Conservation (phyloP, 352 stramenopile species). For the Phytophthora litchii region DNA sequence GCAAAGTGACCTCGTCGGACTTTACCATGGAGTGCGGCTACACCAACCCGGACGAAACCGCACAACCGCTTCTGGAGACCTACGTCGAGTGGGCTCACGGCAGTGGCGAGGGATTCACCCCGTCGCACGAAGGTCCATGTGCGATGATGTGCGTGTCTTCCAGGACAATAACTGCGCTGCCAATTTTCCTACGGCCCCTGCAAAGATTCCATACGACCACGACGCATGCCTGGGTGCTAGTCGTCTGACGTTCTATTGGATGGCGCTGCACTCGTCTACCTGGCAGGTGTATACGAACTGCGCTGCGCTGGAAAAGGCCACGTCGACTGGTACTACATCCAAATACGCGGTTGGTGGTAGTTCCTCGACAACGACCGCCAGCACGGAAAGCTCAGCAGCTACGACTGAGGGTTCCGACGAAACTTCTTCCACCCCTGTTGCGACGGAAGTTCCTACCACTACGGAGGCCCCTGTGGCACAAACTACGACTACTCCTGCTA, state of each 20-base stretch:
- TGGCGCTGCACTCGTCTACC: conserved; percentile 40
- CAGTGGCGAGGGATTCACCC: conserved; percentile 39
- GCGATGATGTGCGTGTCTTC: conserved; percentile 49
- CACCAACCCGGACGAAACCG: conserved; percentile 27
- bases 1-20: conserved; percentile 28
- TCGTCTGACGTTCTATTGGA: conserved; percentile 48
- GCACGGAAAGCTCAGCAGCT: conserved; percentile 6
- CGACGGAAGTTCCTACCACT: not conserved
- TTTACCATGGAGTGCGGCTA: conserved; percentile 26
- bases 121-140: conserved; percentile 50
- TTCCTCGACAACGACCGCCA: conserved; percentile 14
- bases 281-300: conserved; percentile 56
- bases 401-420: conserved; percentile 7
- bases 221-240: conserved; percentile 31
- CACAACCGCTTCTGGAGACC: conserved; percentile 23
- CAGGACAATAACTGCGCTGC: conserved; percentile 53
- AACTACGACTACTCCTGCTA: conserved; percentile 11
- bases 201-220: conserved; percentile 46
- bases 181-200: conserved; percentile 36
- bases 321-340: conserved; percentile 14
- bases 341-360: conserved; percentile 21
- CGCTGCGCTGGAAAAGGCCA: conserved; percentile 16
- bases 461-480: conserved; percentile 14
- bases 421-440: conserved; percentile 6
- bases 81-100: conserved; percentile 35